Percentiles rank a stretch among this genome's conserved stretches.
Conservation (phyloP, 108 stramenopile species). For the Asterionellopsis glacialis region DNA sequence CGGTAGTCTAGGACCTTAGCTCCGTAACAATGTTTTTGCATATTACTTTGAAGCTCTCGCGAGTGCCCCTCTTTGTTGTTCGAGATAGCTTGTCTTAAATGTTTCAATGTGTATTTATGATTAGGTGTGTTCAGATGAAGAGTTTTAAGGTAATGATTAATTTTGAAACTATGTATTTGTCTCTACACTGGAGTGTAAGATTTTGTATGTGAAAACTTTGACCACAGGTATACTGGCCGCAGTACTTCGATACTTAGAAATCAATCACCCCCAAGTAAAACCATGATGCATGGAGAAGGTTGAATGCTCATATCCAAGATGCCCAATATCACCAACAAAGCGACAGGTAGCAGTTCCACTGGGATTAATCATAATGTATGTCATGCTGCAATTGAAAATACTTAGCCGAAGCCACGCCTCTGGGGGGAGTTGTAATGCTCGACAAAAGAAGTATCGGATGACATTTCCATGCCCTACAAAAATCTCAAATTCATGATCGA, state of each 20-base stretch:
- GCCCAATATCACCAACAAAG: constrained; percentile 87
- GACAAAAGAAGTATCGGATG: no score
- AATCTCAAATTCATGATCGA: constrained; percentile 87
- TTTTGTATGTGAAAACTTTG: neutral
- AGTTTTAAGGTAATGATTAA: neutral
- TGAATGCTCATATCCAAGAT: constrained; percentile 52
- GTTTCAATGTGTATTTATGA: neutral
- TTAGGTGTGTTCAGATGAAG: neutral
- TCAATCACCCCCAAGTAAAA: constrained; percentile 54
- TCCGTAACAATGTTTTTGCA: no score
- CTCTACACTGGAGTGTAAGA: neutral
- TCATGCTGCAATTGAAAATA: constrained; percentile 87
- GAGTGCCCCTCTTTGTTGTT: no score
- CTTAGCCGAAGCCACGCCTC: constrained; percentile 91
- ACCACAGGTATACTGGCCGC: neutral
- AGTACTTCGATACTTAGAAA: neutral
- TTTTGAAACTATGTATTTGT: neutral
- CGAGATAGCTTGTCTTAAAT: no score
- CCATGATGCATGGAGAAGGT: constrained; percentile 80
- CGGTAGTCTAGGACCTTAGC: no score
- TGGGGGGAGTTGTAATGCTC: constrained; percentile 88
- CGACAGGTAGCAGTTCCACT: constrained; percentile 84
- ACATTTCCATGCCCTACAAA: constrained; percentile 95
- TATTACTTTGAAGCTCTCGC: no score
- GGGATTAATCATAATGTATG: constrained; percentile 80